phyloP scores from a whole-genome alignment of 768 basidiomycete genomes.

The Trametopsis cervina region DNA sequence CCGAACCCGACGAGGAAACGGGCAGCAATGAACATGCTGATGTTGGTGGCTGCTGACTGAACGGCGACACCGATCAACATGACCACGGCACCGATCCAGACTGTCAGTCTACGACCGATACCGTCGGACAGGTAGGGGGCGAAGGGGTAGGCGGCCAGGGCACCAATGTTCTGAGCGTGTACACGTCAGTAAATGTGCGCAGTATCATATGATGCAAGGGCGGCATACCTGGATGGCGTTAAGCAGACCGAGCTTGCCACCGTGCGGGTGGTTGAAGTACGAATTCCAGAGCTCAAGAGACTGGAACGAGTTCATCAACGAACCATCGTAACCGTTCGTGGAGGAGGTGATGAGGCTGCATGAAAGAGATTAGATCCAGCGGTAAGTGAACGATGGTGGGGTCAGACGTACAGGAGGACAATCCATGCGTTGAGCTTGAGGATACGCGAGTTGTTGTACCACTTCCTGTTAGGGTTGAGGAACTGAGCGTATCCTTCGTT shows the following conservation, averaged over 20 bases:
- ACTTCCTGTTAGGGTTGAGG: conserved; percentile 58
- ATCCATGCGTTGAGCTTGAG: conserved; percentile 67
- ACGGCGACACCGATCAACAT: conserved; percentile 64
- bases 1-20: conserved; percentile 77
- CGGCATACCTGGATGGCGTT: conserved; percentile 62
- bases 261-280: conserved; percentile 51
- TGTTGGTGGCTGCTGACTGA: conserved; percentile 65
- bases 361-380: conserved; percentile 1
- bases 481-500: conserved; percentile 42
- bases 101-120: conserved; percentile 57
- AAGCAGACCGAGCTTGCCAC: conserved; percentile 55
- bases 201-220: neutral
- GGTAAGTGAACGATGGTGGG: neutral
- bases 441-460: conserved; percentile 74
- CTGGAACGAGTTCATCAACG: conserved; percentile 79
- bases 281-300: conserved; percentile 53
- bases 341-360: conserved; percentile 66
- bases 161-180: conserved; percentile 61
- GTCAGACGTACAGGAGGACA: conserved; percentile 44
- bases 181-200: no score
- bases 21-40: conserved; percentile 77
- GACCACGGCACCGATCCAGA: conserved; percentile 63
- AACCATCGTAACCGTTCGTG: conserved; percentile 71
- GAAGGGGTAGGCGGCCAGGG: conserved; percentile 61
- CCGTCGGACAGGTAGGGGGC: conserved; percentile 68